phyloP scores from a whole-genome alignment of 192 early-diverging fungal genomes.

The Backusella psychrophila region DNA sequence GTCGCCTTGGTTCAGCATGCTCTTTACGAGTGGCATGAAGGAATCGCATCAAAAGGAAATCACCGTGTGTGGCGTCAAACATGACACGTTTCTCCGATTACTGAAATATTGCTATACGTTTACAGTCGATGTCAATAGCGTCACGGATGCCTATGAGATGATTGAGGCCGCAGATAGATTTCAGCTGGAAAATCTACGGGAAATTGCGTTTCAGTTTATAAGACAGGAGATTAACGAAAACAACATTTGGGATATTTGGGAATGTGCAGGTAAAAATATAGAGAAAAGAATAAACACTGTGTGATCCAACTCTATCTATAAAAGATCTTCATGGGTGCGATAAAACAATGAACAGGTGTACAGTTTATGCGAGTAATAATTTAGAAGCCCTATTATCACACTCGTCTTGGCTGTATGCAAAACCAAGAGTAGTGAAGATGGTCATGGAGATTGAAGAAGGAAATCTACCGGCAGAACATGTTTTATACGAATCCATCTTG shows the following conservation, averaged over 20 bases:
- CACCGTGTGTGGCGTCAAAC: constrained; percentile 22
- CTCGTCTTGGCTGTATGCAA: constrained; percentile 20
- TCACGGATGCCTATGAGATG: constrained; percentile 12
- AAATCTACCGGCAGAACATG: constrained; percentile 26
- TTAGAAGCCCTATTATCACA: constrained; percentile 20
- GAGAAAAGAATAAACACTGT: neutral
- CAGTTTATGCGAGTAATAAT: constrained; percentile 22
- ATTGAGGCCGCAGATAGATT: constrained; percentile 36
- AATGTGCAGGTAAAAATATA: constrained; percentile 26
- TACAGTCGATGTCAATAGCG: neutral
- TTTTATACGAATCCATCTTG: constrained; percentile 20
- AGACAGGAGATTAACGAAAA: constrained; percentile 20
- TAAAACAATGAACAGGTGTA: constrained; percentile 28
- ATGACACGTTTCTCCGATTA: constrained; percentile 17
- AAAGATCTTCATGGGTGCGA: constrained; percentile 16
- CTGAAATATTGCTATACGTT: constrained; percentile 23
- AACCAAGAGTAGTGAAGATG: constrained; percentile 24
- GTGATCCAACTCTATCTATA: constrained; percentile 1
- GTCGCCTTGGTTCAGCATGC: constrained; percentile 51
- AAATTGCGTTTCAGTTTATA: constrained; percentile 29
- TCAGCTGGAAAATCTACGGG: constrained; percentile 18
- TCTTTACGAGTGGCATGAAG: constrained; percentile 60
- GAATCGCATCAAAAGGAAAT: constrained; percentile 48
- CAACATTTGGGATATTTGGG: constrained; percentile 40
- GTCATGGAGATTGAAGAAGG: constrained; percentile 32